These are phyloP conservation scores for Torulaspora globosa DNA, from an alignment of 1,139 yeast genomes.

Conservation along the genomic window DNA sequence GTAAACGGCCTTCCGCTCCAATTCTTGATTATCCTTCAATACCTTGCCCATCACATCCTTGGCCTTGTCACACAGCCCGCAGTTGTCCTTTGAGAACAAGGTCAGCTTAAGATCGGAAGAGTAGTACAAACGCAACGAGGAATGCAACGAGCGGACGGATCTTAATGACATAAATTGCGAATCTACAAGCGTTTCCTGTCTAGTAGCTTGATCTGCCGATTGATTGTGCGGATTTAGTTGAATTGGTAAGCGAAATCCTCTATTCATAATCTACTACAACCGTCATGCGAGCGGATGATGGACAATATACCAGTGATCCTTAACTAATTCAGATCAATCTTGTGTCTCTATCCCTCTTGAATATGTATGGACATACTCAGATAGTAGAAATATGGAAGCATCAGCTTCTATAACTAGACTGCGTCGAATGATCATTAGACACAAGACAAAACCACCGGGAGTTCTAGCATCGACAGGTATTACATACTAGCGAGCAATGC, in stretches of 20 bases:
- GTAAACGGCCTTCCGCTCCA: conserved; percentile 38
- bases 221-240: neutral
- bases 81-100: conserved; percentile 72
- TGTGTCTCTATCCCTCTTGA: too few relatives aligned
- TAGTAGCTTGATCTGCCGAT: neutral
- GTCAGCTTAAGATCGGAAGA: conserved; percentile 40
- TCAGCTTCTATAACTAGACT: too few relatives aligned
- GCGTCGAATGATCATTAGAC: too few relatives aligned
- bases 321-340: too few relatives aligned
- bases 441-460: too few relatives aligned
- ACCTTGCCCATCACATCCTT: conserved; percentile 49
- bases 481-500: too few relatives aligned
- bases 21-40: conserved; percentile 19
- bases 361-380: too few relatives aligned
- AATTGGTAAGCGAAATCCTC: neutral
- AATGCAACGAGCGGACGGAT: conserved; percentile 3
- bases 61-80: conserved; percentile 77
- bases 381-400: too few relatives aligned
- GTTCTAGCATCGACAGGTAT: too few relatives aligned
- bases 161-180: neutral
- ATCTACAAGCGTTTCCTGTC: neutral
- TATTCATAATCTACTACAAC: neutral
- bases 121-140: conserved; percentile 5
- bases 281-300: too few relatives aligned
- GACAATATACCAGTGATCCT: too few relatives aligned